These are phyloP conservation scores for Gaeumannomyces tritici DNA, from an alignment of 2,329 filamentous ascomycete species.

Conservation along the genomic window DNA sequence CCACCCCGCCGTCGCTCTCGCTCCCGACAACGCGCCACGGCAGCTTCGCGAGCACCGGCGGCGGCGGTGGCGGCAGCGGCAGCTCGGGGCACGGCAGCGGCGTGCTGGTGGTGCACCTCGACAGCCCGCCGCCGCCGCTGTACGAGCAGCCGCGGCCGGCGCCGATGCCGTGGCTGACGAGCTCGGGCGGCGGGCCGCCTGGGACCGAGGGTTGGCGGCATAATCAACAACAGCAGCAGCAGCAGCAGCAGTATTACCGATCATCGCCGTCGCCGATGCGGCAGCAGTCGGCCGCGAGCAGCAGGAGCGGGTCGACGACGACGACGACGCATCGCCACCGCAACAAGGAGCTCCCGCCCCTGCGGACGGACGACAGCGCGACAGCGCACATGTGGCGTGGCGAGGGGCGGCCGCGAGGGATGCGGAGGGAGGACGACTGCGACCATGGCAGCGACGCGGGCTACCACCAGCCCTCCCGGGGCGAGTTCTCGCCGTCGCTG, in stretches of 20 bases:
- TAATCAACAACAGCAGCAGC: background rate
- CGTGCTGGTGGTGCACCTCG: background rate
- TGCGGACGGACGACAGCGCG: background rate
- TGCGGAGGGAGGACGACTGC: background rate
- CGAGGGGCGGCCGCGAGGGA: no score
- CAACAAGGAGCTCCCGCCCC: background rate
- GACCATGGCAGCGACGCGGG: no score
- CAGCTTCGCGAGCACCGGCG: background rate
- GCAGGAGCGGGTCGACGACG: background rate
- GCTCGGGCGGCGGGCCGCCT: no score
- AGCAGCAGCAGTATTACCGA: background rate
- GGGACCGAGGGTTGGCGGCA: no score
- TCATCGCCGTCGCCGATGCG: background rate
- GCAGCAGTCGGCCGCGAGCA: background rate
- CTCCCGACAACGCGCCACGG: background rate
- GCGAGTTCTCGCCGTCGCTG: background rate
- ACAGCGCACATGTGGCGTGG: no score
- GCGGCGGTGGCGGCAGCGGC: no score
- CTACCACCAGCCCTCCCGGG: background rate
- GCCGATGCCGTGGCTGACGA: background rate
- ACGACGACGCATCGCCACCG: no score
- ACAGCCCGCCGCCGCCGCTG: background rate
- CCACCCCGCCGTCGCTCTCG: background rate
- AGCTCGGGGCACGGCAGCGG: background rate
- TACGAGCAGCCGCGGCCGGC: background rate